Percentiles rank a stretch among this genome's conserved stretches.
phyloP scores from a whole-genome alignment of 1,139 yeast genomes.

The Protomyces arabidopsidicola region DNA sequence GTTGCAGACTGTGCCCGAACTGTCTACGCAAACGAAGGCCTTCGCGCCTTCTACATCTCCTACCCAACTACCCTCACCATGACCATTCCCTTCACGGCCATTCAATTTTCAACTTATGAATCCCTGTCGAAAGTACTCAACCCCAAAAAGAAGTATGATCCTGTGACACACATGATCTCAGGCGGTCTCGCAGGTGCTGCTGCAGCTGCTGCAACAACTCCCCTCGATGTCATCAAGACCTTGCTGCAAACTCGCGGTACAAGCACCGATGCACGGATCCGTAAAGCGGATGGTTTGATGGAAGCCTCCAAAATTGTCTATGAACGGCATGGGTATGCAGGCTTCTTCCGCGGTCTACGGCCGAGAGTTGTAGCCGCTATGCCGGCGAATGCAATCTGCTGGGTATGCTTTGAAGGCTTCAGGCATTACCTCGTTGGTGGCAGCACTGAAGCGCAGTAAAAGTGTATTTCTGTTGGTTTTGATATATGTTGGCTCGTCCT shows the following conservation, averaged over 20 bases:
- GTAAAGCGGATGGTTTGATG: slow-evolving; percentile 60
- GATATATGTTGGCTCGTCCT: too few species aligned
- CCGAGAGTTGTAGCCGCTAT: slow-evolving; percentile 91
- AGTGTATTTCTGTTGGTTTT: too few species aligned
- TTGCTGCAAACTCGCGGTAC: slow-evolving; percentile 70
- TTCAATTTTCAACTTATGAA: slow-evolving; percentile 91
- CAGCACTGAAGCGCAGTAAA: background rate
- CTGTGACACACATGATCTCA: slow-evolving; percentile 82
- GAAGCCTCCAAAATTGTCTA: slow-evolving; percentile 71
- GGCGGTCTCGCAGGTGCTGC: slow-evolving; percentile 96
- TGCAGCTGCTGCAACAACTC: slow-evolving; percentile 94
- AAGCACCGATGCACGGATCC: slow-evolving; percentile 44
- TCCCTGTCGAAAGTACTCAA: slow-evolving; percentile 70
- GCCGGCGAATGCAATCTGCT: slow-evolving; percentile 94
- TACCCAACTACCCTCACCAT: slow-evolving; percentile 92
- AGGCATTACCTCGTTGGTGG: slow-evolving; percentile 12
- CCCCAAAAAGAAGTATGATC: slow-evolving; percentile 76
- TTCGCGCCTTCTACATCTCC: slow-evolving; percentile 78
- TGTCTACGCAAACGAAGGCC: slow-evolving; percentile 71
- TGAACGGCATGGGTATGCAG: slow-evolving; percentile 58
- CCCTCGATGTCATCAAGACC: slow-evolving; percentile 91
- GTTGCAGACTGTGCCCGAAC: slow-evolving; percentile 42
- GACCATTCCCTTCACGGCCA: slow-evolving; percentile 93
- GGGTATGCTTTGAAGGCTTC: slow-evolving; percentile 83
- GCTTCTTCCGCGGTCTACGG: slow-evolving; percentile 78